These are phyloP conservation scores for Vitis rupestris DNA, from an alignment of 164 flowering plant genomes.

Conservation along the genomic window DNA sequence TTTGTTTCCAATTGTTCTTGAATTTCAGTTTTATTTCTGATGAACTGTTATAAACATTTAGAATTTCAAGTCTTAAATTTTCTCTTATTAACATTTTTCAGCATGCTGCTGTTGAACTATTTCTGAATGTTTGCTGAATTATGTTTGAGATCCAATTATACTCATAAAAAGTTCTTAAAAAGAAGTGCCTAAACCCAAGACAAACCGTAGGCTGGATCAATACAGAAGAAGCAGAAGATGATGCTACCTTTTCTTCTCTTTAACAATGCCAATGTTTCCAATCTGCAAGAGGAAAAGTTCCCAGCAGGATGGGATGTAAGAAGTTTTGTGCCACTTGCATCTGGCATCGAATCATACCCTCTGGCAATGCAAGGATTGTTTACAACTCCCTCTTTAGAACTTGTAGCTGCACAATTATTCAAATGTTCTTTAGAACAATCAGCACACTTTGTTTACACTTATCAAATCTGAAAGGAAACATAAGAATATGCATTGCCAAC, in stretches of 20 bases:
- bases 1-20: no score
- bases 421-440: conserved; percentile 8
- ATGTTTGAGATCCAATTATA: no score
- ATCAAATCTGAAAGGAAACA: background rate
- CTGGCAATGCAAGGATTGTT: conserved; percentile 46
- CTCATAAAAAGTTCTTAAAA: background rate
- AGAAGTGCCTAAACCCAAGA: background rate
- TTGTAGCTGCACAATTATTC: conserved; percentile 28
- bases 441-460: background rate
- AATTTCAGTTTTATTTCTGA: no score
- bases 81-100: no score
- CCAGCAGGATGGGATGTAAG: conserved; percentile 25
- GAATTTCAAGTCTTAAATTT: no score
- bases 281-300: conserved; percentile 54
- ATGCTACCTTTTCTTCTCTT: conserved; percentile 31
- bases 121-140: no score
- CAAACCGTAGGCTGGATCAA: no score
- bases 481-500: background rate
- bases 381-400: conserved; percentile 14
- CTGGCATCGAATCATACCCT: conserved; percentile 32
- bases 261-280: conserved; percentile 27
- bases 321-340: conserved; percentile 22
- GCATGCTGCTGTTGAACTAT: no score
- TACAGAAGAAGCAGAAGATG: background rate
- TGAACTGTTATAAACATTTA: no score